Conservation (phyloP, 2,329 filamentous ascomycete genomes). For the Botrytis elliptica region DNA sequence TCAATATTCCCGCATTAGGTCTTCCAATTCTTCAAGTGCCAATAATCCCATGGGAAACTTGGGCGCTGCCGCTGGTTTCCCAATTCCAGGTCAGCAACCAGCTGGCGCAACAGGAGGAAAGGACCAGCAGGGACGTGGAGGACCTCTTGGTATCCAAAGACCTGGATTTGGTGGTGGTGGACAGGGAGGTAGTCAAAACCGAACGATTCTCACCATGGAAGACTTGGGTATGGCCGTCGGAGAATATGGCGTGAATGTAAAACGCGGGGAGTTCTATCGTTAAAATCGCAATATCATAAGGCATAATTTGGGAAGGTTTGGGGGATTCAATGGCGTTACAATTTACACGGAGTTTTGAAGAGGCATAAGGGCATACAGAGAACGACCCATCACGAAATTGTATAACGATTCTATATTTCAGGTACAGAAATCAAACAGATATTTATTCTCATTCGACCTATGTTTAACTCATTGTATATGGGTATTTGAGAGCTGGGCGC, state of each 20-base stretch:
- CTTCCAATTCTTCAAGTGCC: constrained; percentile 80
- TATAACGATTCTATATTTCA: constrained; percentile 14
- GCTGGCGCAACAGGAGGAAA: constrained; percentile 55
- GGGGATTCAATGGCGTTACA: constrained; percentile 25
- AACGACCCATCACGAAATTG: constrained; percentile 20
- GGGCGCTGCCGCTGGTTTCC: constrained; percentile 70
- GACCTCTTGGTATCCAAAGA: constrained; percentile 57
- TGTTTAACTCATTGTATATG: background rate
- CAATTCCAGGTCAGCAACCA: constrained; percentile 58
- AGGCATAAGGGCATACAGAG: constrained; percentile 8
- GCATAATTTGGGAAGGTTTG: constrained; percentile 5
- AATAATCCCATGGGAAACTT: constrained; percentile 91
- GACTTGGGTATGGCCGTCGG: constrained; percentile 96
- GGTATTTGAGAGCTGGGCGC: background rate
- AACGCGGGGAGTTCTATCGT: constrained; percentile 94
- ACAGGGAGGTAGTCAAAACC: constrained; percentile 81
- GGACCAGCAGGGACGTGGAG: constrained; percentile 53
- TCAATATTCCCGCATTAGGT: constrained; percentile 93
- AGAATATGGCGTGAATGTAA: constrained; percentile 97
- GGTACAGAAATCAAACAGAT: background rate
- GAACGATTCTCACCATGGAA: constrained; percentile 97
- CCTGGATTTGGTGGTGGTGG: constrained; percentile 85
- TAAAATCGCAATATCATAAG: constrained; percentile 42
- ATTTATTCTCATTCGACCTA: background rate
- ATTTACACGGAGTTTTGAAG: constrained; percentile 6